Percentiles rank a stretch among this genome's conserved stretches.
Evolutionary conservation across 2,329 filamentous ascomycete species (phyloP).

Genomic region (Alternaria atra): DNA sequence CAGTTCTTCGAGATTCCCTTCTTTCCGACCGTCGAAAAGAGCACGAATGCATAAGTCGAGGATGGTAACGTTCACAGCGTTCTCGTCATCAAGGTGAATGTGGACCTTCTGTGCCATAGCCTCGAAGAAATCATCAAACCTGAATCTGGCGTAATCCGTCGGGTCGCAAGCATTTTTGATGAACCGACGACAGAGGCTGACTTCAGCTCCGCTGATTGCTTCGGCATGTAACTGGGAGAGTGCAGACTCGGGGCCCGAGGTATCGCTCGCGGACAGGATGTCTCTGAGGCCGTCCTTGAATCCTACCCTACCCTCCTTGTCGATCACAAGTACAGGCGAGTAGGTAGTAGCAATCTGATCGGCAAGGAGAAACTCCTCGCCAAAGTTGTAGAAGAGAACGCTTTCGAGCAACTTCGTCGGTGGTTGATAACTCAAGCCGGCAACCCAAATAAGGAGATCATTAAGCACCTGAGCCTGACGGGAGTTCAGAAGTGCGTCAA

Average conservation of each 20-base stretch:
- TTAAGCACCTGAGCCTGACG: constrained; percentile 20
- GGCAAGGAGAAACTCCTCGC: constrained; percentile 12
- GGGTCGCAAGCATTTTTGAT: background rate
- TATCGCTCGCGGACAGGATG: background rate
- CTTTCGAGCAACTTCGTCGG: constrained; percentile 19
- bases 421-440: constrained; percentile 6
- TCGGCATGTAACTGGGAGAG: background rate
- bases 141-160: constrained; percentile 16
- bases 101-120: constrained; percentile 17
- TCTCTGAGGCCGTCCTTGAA: constrained; percentile 8
- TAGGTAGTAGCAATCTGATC: constrained; percentile 15
- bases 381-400: constrained; percentile 14
- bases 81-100: constrained; percentile 3
- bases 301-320: constrained; percentile 4
- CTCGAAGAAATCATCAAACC: constrained; percentile 22
- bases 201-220: background rate
- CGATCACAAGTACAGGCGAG: constrained; percentile 11
- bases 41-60: background rate
- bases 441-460: constrained; percentile 25
- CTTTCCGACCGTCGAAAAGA: background rate
- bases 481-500: constrained; percentile 12
- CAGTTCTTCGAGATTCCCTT: background rate
- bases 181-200: background rate
- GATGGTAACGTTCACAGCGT: background rate
- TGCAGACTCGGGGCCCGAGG: background rate